phyloP scores from a whole-genome alignment of 129 eudicot species.

The Flaveria sonorensis region DNA sequence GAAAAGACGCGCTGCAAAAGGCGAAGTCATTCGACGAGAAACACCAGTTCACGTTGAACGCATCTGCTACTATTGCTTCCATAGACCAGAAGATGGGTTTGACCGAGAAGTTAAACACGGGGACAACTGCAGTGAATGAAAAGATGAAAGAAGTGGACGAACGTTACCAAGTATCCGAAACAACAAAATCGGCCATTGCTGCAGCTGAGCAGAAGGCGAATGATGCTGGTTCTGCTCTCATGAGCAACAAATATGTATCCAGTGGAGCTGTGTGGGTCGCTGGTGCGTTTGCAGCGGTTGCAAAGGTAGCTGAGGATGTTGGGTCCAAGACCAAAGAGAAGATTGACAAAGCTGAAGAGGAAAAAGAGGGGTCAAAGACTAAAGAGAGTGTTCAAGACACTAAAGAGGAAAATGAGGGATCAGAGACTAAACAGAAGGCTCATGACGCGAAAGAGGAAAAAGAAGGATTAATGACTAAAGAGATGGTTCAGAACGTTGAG shows the following conservation, averaged over 20 bases:
- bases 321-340: slow-evolving; percentile 58
- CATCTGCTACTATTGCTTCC: slow-evolving; percentile 60
- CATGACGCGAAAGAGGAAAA: slow-evolving; percentile 18
- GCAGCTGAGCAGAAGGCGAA: slow-evolving; percentile 64
- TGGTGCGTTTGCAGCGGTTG: slow-evolving; percentile 47
- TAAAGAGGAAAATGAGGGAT: slow-evolving; percentile 1
- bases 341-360: slow-evolving; percentile 59
- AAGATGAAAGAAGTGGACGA: slow-evolving; percentile 62
- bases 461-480: slow-evolving; percentile 24
- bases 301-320: slow-evolving; percentile 66
- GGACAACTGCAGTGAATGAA: slow-evolving; percentile 56
- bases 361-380: slow-evolving; percentile 38
- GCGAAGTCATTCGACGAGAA: slow-evolving; percentile 63
- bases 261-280: slow-evolving; percentile 74
- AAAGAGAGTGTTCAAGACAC: slow-evolving; percentile 27
- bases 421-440: slow-evolving; percentile 49
- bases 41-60: slow-evolving; percentile 53
- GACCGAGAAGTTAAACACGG: slow-evolving; percentile 52
- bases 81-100: slow-evolving; percentile 62
- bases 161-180: slow-evolving; percentile 59
- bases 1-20: slow-evolving; percentile 65
- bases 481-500: slow-evolving; percentile 43
- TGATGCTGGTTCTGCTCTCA: slow-evolving; percentile 58
- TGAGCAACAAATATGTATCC: slow-evolving; percentile 57
- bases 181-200: slow-evolving; percentile 57